A percentile compares a stretch with the other conserved stretches of the same genome.
phyloP scores from a whole-genome alignment of 2,329 filamentous ascomycete genomes.

The Calonectria honghensis region DNA sequence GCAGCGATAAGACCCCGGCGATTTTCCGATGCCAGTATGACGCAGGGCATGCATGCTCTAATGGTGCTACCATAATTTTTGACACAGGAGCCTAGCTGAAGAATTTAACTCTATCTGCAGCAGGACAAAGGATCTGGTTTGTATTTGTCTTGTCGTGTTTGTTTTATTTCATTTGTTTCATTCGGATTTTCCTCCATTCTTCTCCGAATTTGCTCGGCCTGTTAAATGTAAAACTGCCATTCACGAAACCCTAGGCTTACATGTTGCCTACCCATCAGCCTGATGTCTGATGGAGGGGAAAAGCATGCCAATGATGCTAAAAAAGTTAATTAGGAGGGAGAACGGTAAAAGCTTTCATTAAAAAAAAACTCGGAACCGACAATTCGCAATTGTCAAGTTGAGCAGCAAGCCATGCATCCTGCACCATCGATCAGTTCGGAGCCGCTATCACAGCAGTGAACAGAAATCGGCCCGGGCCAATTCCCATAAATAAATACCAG shows the following conservation, averaged over 20 bases:
- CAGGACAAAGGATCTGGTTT: background rate
- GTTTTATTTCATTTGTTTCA: background rate
- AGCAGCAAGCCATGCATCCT: background rate
- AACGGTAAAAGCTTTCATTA: background rate
- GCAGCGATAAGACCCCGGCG: slow-evolving; percentile 22
- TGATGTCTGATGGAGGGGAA: too few relatives aligned
- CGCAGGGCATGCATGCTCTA: background rate
- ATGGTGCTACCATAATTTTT: background rate
- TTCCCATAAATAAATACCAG: background rate
- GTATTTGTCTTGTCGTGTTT: background rate
- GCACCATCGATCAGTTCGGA: background rate
- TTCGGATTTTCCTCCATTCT: too few relatives aligned
- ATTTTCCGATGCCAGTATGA: slow-evolving; percentile 6
- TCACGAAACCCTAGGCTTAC: background rate
- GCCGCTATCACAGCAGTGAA: background rate
- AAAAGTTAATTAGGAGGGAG: background rate
- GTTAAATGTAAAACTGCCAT: background rate
- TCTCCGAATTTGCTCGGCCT: too few relatives aligned
- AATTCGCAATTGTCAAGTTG: background rate
- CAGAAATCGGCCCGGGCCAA: background rate
- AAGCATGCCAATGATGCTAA: background rate
- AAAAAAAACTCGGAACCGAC: background rate
- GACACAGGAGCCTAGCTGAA: background rate
- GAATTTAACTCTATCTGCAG: background rate
- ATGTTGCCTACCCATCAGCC: background rate